These are phyloP conservation scores for Neonectria punicea DNA, from an alignment of 2,329 filamentous ascomycete species.

Conservation along the genomic window DNA sequence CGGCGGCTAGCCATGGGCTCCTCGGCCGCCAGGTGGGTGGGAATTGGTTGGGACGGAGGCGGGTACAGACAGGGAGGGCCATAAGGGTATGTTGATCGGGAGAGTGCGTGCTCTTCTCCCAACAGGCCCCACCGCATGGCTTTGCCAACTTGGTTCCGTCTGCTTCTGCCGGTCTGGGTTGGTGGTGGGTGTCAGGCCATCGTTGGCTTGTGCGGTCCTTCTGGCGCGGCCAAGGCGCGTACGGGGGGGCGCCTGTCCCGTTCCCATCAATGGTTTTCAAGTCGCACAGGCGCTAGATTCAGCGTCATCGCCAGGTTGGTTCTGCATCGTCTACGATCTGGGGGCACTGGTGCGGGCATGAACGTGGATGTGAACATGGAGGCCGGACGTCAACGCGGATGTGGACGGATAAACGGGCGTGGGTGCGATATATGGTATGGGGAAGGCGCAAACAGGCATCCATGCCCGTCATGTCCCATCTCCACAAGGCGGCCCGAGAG, in stretches of 20 bases:
- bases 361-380: neutral
- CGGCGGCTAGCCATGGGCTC: conserved; percentile 13
- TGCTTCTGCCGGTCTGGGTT: neutral
- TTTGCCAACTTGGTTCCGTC: neutral
- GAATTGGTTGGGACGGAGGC: conserved; percentile 4
- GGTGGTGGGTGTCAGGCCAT: conserved; percentile 19
- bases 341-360: conserved; percentile 12
- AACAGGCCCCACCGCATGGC: neutral
- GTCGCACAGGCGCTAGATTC: conserved; percentile 25
- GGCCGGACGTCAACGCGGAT: neutral
- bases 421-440: conserved; percentile 11
- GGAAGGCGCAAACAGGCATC: conserved; percentile 7
- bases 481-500: conserved; percentile 29
- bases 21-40: neutral
- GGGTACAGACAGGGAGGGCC: conserved; percentile 9
- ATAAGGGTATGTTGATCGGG: conserved; percentile 7
- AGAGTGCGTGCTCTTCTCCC: neutral
- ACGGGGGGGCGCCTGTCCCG: conserved; percentile 15
- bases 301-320: conserved; percentile 9
- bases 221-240: conserved; percentile 15
- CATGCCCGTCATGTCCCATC: conserved; percentile 24
- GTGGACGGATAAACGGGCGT: neutral
- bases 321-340: conserved; percentile 17
- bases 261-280: conserved; percentile 9
- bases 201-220: conserved; percentile 1